A percentile compares a stretch with the other conserved stretches of the same genome.
Evolutionary conservation across 1,139 yeast genomes (phyloP).

Genomic region (Scheffersomyces insectosa): DNA sequence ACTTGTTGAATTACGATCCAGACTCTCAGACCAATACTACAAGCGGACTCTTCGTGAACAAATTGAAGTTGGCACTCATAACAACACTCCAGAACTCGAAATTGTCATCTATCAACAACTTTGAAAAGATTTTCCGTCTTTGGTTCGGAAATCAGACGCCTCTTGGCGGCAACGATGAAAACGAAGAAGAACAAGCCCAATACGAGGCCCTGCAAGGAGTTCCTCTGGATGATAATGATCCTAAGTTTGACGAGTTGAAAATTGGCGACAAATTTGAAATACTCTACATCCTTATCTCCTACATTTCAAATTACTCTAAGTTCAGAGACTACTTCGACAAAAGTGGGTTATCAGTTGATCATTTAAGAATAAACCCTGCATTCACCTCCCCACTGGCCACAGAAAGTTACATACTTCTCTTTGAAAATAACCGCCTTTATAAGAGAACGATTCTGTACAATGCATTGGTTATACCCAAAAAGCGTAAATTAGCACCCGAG

Average conservation of each 20-base stretch:
- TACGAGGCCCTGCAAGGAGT: constrained; percentile 8
- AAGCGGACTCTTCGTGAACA: constrained; percentile 34
- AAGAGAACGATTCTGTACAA: constrained; percentile 35
- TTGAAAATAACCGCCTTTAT: constrained; percentile 48
- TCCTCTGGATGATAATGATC: constrained; percentile 16
- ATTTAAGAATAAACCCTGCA: constrained; percentile 27
- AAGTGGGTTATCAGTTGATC: constrained; percentile 31
- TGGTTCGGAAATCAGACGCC: constrained; percentile 45
- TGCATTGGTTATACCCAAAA: constrained; percentile 40
- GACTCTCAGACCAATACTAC: constrained; percentile 1
- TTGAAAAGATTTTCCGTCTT: constrained; percentile 48
- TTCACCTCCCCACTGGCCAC: constrained; percentile 10
- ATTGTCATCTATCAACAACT: constrained; percentile 31
- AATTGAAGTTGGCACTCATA: constrained; percentile 42
- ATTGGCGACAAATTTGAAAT: constrained; percentile 49
- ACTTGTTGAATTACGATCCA: constrained; percentile 7
- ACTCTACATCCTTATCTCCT: constrained; percentile 40
- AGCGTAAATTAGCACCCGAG: constrained; percentile 35
- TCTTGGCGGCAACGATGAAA: constrained; percentile 31
- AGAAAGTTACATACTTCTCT: constrained; percentile 42
- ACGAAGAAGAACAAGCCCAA: constrained; percentile 22
- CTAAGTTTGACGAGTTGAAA: constrained; percentile 37
- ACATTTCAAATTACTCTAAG: constrained; percentile 34
- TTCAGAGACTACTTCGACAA: constrained; percentile 49
- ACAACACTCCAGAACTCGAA: constrained; percentile 33